These are phyloP conservation scores for Lachancea dasiensis DNA, from an alignment of 805 yeast genomes.

Conservation along the genomic window DNA sequence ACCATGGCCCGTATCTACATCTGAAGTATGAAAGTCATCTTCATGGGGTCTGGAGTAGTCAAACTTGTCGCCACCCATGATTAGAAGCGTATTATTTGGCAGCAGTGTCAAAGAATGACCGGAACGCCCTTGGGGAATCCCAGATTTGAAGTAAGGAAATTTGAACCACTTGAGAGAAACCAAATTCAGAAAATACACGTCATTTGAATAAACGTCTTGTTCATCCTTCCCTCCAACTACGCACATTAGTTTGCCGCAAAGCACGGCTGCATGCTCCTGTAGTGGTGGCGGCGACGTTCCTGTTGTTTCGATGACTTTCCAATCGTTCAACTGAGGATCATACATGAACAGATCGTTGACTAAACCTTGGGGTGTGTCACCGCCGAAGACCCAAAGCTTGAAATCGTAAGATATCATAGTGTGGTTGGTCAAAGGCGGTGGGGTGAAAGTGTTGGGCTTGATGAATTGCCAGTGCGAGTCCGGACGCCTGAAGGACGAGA, in stretches of 20 bases:
- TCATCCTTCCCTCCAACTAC: conserved; percentile 85
- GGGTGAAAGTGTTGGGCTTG: conserved; percentile 42
- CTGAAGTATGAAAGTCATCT: conserved; percentile 47
- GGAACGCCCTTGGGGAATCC: conserved; percentile 73
- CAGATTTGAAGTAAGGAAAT: conserved; percentile 39
- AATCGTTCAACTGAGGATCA: conserved; percentile 60
- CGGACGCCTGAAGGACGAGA: conserved; percentile 78
- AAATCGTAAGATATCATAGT: conserved; percentile 76
- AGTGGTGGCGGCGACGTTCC: conserved; percentile 64
- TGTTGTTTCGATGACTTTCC: conserved; percentile 66
- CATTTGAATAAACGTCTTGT: conserved; percentile 60
- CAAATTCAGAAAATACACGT: conserved; percentile 71
- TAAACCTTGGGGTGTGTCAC: conserved; percentile 69
- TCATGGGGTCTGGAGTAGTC: conserved; percentile 52
- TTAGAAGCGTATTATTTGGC: conserved; percentile 58
- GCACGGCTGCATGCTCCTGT: conserved; percentile 84
- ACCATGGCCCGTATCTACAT: conserved; percentile 48
- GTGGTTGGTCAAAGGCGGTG: conserved; percentile 85
- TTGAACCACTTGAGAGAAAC: conserved; percentile 67
- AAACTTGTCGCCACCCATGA: conserved; percentile 89
- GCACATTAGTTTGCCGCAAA: conserved; percentile 72
- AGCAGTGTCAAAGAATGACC: conserved; percentile 84
- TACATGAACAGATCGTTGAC: conserved; percentile 74
- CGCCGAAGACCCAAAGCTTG: conserved; percentile 85
- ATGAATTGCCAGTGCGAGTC: conserved; percentile 79